Evolutionary conservation across 2,329 filamentous ascomycete genomes (phyloP), one percentile per base, ranked within the genome.

Genomic region (Neonectria coccinea): DNA sequence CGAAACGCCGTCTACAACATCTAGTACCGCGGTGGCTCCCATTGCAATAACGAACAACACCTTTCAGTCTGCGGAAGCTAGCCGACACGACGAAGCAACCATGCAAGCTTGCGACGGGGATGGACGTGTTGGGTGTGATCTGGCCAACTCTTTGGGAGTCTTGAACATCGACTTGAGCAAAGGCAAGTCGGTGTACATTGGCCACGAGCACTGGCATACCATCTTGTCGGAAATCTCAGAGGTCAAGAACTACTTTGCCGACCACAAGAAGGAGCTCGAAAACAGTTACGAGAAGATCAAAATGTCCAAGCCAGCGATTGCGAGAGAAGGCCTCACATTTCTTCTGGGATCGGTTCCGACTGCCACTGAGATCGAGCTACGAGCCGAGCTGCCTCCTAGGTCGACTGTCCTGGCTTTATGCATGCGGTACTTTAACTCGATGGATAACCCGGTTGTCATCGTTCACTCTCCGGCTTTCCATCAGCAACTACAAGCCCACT

Each of bases 201-300:
- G 92, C 59, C 90, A 93, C 67, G 90, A 92, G 59, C 91, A 96
- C 78, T 97, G 93, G 93, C 90, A 92, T 71, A 88, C 90, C 42
- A 88, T 97, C 58, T 81, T 97, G 59, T 85, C 88, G 70, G 92
- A 94, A 78, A 96, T 98, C 67, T 85, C 92, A 10, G 95, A 99
- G 81, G 94, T 98, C 29, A 97, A 95, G 76, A 94, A 91, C 71
- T 97, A 96, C 80, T 98, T 97, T 74, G 80, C 82, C 18, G 88
- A 86, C 41, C 93, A 97, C 79, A 97, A 96, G 77, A 94, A 96
- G 75, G 93, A 97, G 70, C 86, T 95, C 64, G 93, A 97, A 75
- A 90, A 89, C 62, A 94, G 94, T 72, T 89, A 92, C 71, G 89
- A 92, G 72, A 91, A 89, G 72, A 89, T 97, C 56, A 87, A 90